Base-by-base conservation (phyloP, 2,329 filamentous ascomycete species). In the Colletotrichum somersetense region DNA sequence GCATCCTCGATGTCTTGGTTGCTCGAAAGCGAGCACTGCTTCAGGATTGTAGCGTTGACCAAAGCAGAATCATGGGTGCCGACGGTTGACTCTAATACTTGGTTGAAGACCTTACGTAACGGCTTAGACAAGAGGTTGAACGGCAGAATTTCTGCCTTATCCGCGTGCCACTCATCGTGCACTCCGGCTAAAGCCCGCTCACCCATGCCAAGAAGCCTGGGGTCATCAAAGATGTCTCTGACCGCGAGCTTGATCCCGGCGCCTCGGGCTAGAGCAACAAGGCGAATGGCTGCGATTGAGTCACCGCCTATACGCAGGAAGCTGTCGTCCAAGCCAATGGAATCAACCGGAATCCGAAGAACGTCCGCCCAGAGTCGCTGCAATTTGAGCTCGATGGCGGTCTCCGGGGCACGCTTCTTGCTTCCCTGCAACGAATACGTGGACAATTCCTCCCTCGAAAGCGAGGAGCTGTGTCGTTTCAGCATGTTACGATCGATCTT, bases 271-370 rank as follows among this genome's bases (percentile, higher is more conserved):
- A 57, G 18, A 11, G 68, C 50, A 7, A 66, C 56, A 6, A 71
- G 56, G 14, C 44, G 48, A 11, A 71, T 71, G 5, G 67, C 67
- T 6, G 48, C 58, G 42, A 50, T 58, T 2, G 53, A 65, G 78
- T 90, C 88, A 23, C 89, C 89, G 1, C 89, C 89, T 0, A 89
- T 82, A 5, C 84, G 83, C 82, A 91, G 89, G 48, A 68, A 68
- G 50, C 58, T 68, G 40, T 68, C 58, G 52, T 68, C 58, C 2
- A 46, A 2, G 38, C 66, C 50, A 26, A 68, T 68, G 30, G 23
- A 14, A 12, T 62, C 59, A 10, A 18, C 3, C 5, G 35, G n/a
- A 3, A 68, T 35, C 23, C 44, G 23, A 5, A 68, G 50, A 56
- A 63, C 74, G 0, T 78, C 74, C 10, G 78, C 77, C 83, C 84